Base-by-base conservation (phyloP, 2,329 filamentous ascomycete genomes). In the Drechslerella dactyloides region DNA sequence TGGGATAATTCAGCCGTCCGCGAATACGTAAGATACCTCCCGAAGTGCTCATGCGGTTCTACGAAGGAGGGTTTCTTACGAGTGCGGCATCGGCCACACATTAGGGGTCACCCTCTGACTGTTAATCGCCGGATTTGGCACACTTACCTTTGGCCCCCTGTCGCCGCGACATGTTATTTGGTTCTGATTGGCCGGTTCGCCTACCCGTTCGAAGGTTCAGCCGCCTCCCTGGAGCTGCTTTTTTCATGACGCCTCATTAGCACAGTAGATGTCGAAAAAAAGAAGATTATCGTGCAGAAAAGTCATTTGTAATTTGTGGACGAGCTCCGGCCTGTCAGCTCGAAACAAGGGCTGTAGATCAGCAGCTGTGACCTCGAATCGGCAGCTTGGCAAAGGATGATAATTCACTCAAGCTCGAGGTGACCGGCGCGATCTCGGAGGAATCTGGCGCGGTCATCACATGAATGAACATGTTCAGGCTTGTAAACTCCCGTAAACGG, bases 91-190 rank as follows among this genome's bases (percentile, higher is more conserved):
- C 44, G 17, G 15, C 4, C 6, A 48, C 2, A 19, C 3, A 4
- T 17, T 17, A 23, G 19, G 44, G 21, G 19, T 44, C 40, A 6
- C 40, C 44, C n/a, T 5, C 6, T 17, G 17, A 19, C 11, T 21
- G 11, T 8, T 30, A n/a, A 30, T 65, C 55, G 53, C 68, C 68
- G 68, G 68, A 72, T 72, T 52, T 72, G 68, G 68, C 50, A 72
- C 11, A 30, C 19, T 51, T 19, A 15, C 11, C 19, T 8, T 6
- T 23, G 19, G 19, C 11, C 24, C n/a, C 50, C 17, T 53, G 21
- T 24, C 33, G 27, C 54, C 27, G n/a, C 59, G 35, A 35, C 42
- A 40, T 21, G 35, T 30, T 50, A 50, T 3, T 27, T 19, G 51
- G 24, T 27, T 48, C n/a, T 65, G 48, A 72, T 72, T 72, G 60